Evolutionary conservation across 169 alveolate genomes (phyloP), one percentile per base, ranked within the genome.

Genomic region (Babesia bigemina): DNA sequence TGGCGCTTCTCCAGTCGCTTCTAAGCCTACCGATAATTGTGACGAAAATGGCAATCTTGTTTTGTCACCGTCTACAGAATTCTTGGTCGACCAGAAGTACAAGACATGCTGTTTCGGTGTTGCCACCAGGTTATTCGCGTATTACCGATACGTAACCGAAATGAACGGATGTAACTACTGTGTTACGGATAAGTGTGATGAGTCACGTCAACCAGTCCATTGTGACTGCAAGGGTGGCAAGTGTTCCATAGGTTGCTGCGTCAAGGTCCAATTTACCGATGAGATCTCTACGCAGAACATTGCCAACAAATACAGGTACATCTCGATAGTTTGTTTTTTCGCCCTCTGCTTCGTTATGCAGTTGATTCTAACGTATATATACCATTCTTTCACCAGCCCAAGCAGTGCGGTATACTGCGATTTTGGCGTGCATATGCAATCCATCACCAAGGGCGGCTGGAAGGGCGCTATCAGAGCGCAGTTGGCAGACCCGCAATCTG

Each of bases 161-260:
- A 17, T 8, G 24, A 7, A 6, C 6, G 67, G 49, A 16, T 12
- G 17, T 12, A 3, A 21, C 16, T 8, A 17, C 14, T 19, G 70
- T 16, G 70, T 17, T 8, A 11, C 28, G 33, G 52, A 11, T 10
- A 9, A 7, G 24, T 17, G n/a, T 16, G 42, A 44, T 9, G n/a
- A 14, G 0, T 29, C 28, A 2, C 50, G 8, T 55, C 44, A 3
- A 2, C 17, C 49, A 14, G 11, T 17, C 57, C 44, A 47, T 62
- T 47, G 57, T 33, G 53, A 14, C 0, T 44, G 59, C 16, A 50
- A 8, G 4, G 24, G 22, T 6, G 63, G 22, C 24, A 33, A 47
- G 11, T 67, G 76, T 55, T 12, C 22, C 6, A 9, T 4, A n/a
- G 76, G 76, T 21, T 67, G 76, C 22, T 67, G 76, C 29, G 65